Percentiles rank a stretch among this genome's conserved stretches.
Conservation (phyloP, 1,139 yeast species). For the Yamadazyma pseudoaaseri region DNA sequence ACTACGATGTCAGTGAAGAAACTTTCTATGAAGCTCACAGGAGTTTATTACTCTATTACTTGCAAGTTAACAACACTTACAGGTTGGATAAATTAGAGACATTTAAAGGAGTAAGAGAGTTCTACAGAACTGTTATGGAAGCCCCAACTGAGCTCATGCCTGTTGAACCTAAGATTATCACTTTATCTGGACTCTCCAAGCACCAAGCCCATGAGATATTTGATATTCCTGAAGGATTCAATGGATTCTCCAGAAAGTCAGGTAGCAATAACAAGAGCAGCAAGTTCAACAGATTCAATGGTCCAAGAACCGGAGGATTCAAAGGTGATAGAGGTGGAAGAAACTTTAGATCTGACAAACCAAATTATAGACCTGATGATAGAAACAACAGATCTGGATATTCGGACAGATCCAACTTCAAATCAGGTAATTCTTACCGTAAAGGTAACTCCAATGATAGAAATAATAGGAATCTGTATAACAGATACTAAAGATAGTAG, state of each 20-base stretch:
- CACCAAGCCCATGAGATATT: conserved; percentile 20
- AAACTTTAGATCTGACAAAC: too few relatives aligned
- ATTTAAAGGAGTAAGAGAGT: conserved; percentile 10
- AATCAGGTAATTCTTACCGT: conserved; percentile 1
- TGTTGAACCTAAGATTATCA: conserved; percentile 1
- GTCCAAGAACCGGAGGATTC: conserved; percentile 1
- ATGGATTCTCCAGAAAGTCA: conserved; percentile 4
- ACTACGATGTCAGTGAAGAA: conserved; percentile 7
- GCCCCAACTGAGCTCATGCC: conserved; percentile 2
- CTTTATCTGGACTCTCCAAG: conserved; percentile 10
- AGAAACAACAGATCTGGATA: background rate
- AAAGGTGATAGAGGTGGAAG: conserved; percentile 3
- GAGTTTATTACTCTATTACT: conserved; percentile 32
- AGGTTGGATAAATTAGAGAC: conserved; percentile 17
- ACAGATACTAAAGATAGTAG: background rate
- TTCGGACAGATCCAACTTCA: too few relatives aligned
- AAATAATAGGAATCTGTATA: background rate
- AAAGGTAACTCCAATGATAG: conserved; percentile 1
- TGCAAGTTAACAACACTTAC: conserved; percentile 26
- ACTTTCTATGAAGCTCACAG: conserved; percentile 18
- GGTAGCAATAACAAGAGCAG: background rate
- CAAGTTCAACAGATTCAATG: background rate
- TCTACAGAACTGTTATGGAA: conserved; percentile 5
- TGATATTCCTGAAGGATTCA: conserved; percentile 20
- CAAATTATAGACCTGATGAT: conserved; percentile 3